Base-by-base conservation (phyloP, 208 protist species). In the Crithidia mellificae region DNA sequence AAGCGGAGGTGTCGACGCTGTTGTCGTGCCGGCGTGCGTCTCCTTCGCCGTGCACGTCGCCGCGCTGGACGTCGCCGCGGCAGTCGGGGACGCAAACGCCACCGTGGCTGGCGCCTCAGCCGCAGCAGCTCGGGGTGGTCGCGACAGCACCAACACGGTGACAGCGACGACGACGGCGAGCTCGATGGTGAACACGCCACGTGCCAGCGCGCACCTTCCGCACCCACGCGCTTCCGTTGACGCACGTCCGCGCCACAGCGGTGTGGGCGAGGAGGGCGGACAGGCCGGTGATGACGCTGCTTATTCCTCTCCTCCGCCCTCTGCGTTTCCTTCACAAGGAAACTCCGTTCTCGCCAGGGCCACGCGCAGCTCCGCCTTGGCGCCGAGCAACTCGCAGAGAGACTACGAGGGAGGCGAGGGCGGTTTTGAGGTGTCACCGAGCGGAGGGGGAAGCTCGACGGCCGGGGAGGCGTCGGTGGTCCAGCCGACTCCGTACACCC, bases 21-120 rank as follows among this genome's bases (percentile, higher is more conserved):
- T 41, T 6, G 12, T 14, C 17, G 46, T 53, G 41, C 38, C 63
- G 12, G 20, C 36, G 30, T 38, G 30, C 19, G 32, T 68, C 32
- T 78, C 72, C 39, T 78, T 78, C 30, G 32, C 44, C 8, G 41
- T 78, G 56, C 43, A 78, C 58, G 44, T 78, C 5, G 72, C 65
- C 9, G 72, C 72, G 5, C 38, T 63, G 25, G 72, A 72, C 51
- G 39, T 61, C 3, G 36, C n/a, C 4, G 5, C 58, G 5, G n/a
- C n/a, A 19, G n/a, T n/a, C n/a, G n/a, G n/a, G n/a, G n/a, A n/a
- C n/a, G n/a, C n/a, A n/a, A n/a, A n/a, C n/a, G 20, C 46, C 39
- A 62, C 49, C 20, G 59, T 14, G 12, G 43, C 59, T 22, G 46
- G 24, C n/a, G 51, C 47, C 1, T 22, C 27, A 50, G 44, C 20